phyloP scores from a whole-genome alignment of 2,329 filamentous ascomycete genomes.

The Ascochyta viciae-villosae region DNA sequence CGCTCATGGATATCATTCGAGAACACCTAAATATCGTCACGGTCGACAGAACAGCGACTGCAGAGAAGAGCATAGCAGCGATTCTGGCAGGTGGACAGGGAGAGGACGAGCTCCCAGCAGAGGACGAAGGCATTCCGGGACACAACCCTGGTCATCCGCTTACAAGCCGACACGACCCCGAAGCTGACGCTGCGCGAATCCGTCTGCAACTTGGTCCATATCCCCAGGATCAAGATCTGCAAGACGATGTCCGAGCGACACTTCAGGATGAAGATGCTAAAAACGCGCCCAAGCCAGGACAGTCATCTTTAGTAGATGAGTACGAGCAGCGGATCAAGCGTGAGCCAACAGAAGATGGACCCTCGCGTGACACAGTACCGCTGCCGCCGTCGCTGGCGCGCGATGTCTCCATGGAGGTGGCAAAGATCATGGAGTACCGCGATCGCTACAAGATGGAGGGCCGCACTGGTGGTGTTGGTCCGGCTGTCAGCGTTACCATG shows the following conservation, averaged over 20 bases:
- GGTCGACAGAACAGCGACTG: slow-evolving; percentile 62
- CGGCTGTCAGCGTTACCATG: slow-evolving; percentile 90
- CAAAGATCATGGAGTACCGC: slow-evolving; percentile 89
- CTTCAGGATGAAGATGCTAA: slow-evolving; percentile 84
- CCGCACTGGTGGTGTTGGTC: slow-evolving; percentile 81
- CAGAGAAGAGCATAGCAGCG: slow-evolving; percentile 66
- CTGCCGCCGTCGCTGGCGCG: slow-evolving; percentile 86
- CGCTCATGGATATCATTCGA: slow-evolving; percentile 77
- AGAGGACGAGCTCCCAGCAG: slow-evolving; percentile 64
- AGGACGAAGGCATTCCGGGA: slow-evolving; percentile 73
- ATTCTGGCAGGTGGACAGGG: slow-evolving; percentile 63
- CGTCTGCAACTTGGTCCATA: slow-evolving; percentile 80
- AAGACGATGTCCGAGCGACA: slow-evolving; percentile 85
- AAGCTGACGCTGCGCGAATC: slow-evolving; percentile 57
- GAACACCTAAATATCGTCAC: slow-evolving; percentile 66
- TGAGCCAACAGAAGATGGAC: slow-evolving; percentile 86
- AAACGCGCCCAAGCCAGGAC: slow-evolving; percentile 74
- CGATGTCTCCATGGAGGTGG: slow-evolving; percentile 93
- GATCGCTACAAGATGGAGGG: slow-evolving; percentile 90
- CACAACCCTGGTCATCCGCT: slow-evolving; percentile 71
- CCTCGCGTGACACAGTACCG: slow-evolving; percentile 79
- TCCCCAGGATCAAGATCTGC: slow-evolving; percentile 81
- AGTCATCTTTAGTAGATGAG: slow-evolving; percentile 79
- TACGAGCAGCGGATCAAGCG: slow-evolving; percentile 89
- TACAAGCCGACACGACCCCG: slow-evolving; percentile 64